Evolutionary conservation across 805 yeast genomes (phyloP).

Genomic region (Monosporozyma aerobia): DNA sequence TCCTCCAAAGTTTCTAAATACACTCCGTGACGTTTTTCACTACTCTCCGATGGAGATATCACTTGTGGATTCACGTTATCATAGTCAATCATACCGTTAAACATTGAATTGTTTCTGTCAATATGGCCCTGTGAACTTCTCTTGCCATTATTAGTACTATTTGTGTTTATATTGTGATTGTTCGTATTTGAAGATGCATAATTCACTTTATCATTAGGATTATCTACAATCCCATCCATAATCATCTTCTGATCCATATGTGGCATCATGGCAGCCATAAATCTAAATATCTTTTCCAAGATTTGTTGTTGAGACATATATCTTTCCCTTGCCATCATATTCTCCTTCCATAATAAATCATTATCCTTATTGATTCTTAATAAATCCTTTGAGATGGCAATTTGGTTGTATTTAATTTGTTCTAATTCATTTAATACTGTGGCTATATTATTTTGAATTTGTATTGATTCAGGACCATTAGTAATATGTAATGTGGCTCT

Average conservation of each 20-base stretch:
- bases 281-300: slow-evolving; percentile 75
- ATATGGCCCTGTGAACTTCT: not conserved
- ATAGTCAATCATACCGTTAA: slow-evolving; percentile 2
- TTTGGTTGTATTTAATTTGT: slow-evolving; percentile 65
- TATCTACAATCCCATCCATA: slow-evolving; percentile 14
- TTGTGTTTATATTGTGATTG: not conserved
- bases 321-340: slow-evolving; percentile 71
- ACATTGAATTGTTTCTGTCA: not conserved
- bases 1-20: slow-evolving; percentile 3
- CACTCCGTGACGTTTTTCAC: not conserved
- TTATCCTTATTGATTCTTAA: slow-evolving; percentile 78
- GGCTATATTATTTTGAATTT: slow-evolving; percentile 6
- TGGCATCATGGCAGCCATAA: slow-evolving; percentile 60
- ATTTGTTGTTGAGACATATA: slow-evolving; percentile 82
- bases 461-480: slow-evolving; percentile 4
- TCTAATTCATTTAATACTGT: slow-evolving; percentile 61
- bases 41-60: not conserved
- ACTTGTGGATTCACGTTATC: not conserved
- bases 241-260: slow-evolving; percentile 26
- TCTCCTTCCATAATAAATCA: slow-evolving; percentile 86
- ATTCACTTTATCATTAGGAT: not conserved
- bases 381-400: slow-evolving; percentile 75
- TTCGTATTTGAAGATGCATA: not conserved
- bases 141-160: not conserved
- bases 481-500: slow-evolving; percentile 1